Percentiles rank a stretch among this genome's conserved stretches.
These are phyloP conservation scores for Tetradesmus lagerheimii DNA, from an alignment of 139 green algal genomes.

Conservation along the genomic window DNA sequence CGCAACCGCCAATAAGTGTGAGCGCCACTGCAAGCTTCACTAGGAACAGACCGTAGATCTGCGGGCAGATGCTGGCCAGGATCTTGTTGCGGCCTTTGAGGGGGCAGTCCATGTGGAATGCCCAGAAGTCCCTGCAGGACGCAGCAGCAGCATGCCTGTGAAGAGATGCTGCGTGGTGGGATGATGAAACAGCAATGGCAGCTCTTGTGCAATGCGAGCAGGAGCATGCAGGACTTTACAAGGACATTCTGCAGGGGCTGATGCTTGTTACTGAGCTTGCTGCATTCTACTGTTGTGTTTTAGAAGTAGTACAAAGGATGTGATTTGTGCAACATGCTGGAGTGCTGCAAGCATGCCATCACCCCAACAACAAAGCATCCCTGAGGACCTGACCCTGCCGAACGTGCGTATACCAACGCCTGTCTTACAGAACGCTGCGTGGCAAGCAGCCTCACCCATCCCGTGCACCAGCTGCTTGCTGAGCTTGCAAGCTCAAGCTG, in stretches of 20 bases:
- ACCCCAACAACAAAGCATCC: too few species aligned
- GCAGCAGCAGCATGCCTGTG: not conserved
- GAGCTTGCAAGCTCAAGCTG: not conserved
- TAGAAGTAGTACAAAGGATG: too few species aligned
- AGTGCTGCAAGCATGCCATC: too few species aligned
- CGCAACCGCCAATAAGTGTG: conserved; percentile 84
- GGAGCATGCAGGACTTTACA: too few species aligned
- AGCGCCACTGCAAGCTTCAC: conserved; percentile 87
- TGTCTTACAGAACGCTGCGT: too few species aligned
- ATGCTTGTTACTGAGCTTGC: not conserved
- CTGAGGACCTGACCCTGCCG: too few species aligned
- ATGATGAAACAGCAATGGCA: too few species aligned
- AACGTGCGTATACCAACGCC: too few species aligned
- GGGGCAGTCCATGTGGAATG: conserved; percentile 56
- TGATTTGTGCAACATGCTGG: too few species aligned
- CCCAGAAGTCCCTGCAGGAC: conserved; percentile 71
- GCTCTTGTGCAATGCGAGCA: not conserved
- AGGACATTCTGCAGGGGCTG: too few species aligned
- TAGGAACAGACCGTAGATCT: conserved; percentile 78
- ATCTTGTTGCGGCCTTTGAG: conserved; percentile 79
- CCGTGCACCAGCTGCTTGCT: not conserved
- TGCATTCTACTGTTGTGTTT: not conserved
- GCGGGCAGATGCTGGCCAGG: conserved; percentile 81
- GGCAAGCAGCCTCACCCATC: not conserved
- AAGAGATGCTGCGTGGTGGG: too few species aligned